Base-by-base conservation (phyloP, 108 stramenopile genomes). In the Parietichytrium sp. region DNA sequence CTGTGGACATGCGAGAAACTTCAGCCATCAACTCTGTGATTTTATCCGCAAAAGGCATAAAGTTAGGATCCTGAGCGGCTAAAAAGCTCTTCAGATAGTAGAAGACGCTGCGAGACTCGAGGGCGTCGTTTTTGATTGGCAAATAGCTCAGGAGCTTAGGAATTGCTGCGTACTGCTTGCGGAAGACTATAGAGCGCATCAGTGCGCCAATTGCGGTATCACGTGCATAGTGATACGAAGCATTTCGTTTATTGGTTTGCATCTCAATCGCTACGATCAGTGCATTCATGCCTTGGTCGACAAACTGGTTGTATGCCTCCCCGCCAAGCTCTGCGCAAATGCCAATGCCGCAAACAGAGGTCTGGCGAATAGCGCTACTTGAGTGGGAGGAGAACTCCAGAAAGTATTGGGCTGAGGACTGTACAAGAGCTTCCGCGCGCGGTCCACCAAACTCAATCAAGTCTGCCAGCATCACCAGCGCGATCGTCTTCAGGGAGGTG, bases 121-220 rank as follows among this genome's bases (percentile, higher is more conserved):
- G 61, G 16, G 61, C 61, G 20, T 72, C 61, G 20, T 33, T 45
- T n/a, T 16, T 72, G 61, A 33, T 45, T 42, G 61, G 61, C 1
- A 42, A 42, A 42, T 72, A 72, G 23, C 38, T 27, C 15, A 72
- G 61, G 20, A 72, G 45, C 61, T 72, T 72, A 1, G 61, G n/a
- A 15, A 25, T 72, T 23, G 27, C 15, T 23, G 29, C 31, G 20
- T 23, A n/a, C 15, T 23, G 49, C 30, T 80, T 52, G 33, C 45
- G 30, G 52, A 80, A 80, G 79, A 80, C 45, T 50, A 80, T 52
- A 52, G 52, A 80, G 52, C 53, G 36, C 27, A 52, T 50, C 23
- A 50, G 16, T 23, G 49, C 51, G 25, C 38, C 36, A 8, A 72
- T 27, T 12, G 61, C 61, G 33, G 36, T 72, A 2, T 72, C 61